phyloP scores from a whole-genome alignment of 352 stramenopile genomes.

The Phytophthora hibernalis region DNA sequence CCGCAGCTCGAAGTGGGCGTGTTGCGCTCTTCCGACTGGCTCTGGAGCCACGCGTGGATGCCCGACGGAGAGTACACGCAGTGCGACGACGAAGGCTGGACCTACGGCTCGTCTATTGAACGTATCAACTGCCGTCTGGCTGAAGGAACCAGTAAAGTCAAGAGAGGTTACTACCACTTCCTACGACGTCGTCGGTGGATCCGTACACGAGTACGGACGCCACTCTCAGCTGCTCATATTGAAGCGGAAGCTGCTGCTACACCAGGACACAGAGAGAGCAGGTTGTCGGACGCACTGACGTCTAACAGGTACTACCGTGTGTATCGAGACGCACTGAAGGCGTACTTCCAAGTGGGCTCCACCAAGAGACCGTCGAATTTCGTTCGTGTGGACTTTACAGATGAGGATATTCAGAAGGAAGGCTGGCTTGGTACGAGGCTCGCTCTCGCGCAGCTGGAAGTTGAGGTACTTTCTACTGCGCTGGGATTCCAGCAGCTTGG shows the following conservation, averaged over 20 bases:
- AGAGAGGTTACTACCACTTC: constrained; percentile 85
- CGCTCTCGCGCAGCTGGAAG: constrained; percentile 85
- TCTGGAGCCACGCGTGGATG: constrained; percentile 85
- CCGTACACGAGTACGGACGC: constrained; percentile 74
- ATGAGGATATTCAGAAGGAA: constrained; percentile 77
- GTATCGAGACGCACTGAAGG: constrained; percentile 70
- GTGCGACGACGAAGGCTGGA: constrained; percentile 88
- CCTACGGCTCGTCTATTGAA: constrained; percentile 84
- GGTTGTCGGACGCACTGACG: background rate
- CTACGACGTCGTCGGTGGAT: constrained; percentile 80
- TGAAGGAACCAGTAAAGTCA: constrained; percentile 76
- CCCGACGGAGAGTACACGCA: constrained; percentile 79
- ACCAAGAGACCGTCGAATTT: constrained; percentile 55
- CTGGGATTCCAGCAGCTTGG: constrained; percentile 70
- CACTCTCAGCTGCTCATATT: constrained; percentile 23
- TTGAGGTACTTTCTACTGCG: constrained; percentile 84
- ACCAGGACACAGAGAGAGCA: constrained; percentile 5
- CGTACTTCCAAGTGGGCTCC: constrained; percentile 64
- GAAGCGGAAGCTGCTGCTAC: background rate
- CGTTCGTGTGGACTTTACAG: constrained; percentile 64
- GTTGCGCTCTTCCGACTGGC: constrained; percentile 71
- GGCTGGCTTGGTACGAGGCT: constrained; percentile 78
- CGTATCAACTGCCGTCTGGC: constrained; percentile 85
- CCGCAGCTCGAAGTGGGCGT: constrained; percentile 66
- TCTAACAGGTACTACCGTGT: constrained; percentile 67